Percentiles rank a stretch among this genome's conserved stretches.
These are phyloP conservation scores for Pythium aphanidermatum DNA, from an alignment of 352 stramenopile species.

Conservation along the genomic window DNA sequence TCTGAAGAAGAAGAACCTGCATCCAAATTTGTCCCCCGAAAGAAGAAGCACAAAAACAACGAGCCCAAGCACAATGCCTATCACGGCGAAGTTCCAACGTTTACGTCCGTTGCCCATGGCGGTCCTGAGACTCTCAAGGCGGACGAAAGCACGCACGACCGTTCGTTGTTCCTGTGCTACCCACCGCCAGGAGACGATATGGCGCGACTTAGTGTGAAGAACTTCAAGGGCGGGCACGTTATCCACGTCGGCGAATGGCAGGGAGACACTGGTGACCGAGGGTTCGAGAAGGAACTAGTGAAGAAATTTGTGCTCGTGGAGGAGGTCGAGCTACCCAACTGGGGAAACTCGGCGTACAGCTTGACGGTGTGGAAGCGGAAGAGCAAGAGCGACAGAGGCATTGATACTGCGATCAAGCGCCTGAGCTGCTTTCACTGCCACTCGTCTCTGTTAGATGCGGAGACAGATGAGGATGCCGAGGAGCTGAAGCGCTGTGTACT, in stretches of 20 bases:
- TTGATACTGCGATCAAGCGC: constrained; percentile 6
- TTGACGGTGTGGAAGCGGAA: constrained; percentile 69
- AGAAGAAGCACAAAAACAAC: constrained; percentile 11
- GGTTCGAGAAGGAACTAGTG: constrained; percentile 60
- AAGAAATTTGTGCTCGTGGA: constrained; percentile 43
- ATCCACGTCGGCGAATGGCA: constrained; percentile 79
- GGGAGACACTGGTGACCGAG: constrained; percentile 58
- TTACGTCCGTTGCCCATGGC: constrained; percentile 48
- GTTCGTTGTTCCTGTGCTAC: constrained; percentile 67
- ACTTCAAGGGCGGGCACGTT: constrained; percentile 60
- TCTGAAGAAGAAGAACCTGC: constrained; percentile 1
- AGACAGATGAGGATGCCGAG: constrained; percentile 26
- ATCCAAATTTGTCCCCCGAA: constrained; percentile 12
- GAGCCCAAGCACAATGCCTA: constrained; percentile 38
- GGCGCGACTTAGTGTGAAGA: constrained; percentile 43
- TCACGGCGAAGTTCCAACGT: constrained; percentile 59
- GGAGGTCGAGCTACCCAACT: constrained; percentile 64
- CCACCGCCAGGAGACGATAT: constrained; percentile 59
- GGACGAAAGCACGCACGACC: constrained; percentile 27
- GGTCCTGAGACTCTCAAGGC: constrained; percentile 46
- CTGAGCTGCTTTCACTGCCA: constrained; percentile 57
- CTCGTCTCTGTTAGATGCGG: constrained; percentile 22
- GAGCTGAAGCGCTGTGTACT: constrained; percentile 57
- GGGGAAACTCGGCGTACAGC: constrained; percentile 70
- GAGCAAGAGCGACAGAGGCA: constrained; percentile 1